Evolutionary conservation across 257 asterid genomes (phyloP), one percentile per base, ranked within the genome.

Genomic region (Salvia hispanica): DNA sequence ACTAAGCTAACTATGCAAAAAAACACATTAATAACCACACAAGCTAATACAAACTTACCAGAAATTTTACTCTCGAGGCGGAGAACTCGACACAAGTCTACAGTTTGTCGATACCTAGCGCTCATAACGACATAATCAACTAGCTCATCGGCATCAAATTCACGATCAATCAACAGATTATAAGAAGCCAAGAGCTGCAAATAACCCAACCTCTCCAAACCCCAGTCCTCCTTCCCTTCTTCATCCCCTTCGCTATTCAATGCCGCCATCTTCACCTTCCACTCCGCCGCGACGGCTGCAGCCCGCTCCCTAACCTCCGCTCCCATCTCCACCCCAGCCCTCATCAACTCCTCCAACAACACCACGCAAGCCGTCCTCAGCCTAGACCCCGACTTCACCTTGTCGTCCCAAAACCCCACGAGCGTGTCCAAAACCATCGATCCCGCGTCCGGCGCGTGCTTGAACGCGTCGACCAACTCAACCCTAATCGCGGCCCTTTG

Each of bases 401-500:
- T 64, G 8, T 52, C 81, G 9, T 73, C 76, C 66, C 74, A 78
- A 69, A 78, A 80, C 2, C 85, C 92, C 69, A 68, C 79, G 7
- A 85, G 66, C 21, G 88, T 84, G 60, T 81, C 83, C 72, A 87
- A 70, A 31, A 80, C 81, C 86, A 87, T 15, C 31, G 69, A 50
- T 8, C 79, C 86, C 21, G 95, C 76, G 81, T 85, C 84, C 52
- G 82, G 64, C 47, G 92, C 82, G 70, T 79, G 81, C 78, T 75
- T 78, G 62, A 77, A 87, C 70, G 92, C 95, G 71, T 81, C 84
- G 11, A 63, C 75, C 79, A 87, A 52, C 72, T 87, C 88, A 44
- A 7, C 74, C 79, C 95, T 66, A 18, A 87, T 69, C 0, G 76
- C 75, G 3, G 48, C 21, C 77, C 89, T 79, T 21, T 81, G 88